Base-by-base conservation (phyloP, 2,329 filamentous ascomycete species). In the Aspergillus melleus region DNA sequence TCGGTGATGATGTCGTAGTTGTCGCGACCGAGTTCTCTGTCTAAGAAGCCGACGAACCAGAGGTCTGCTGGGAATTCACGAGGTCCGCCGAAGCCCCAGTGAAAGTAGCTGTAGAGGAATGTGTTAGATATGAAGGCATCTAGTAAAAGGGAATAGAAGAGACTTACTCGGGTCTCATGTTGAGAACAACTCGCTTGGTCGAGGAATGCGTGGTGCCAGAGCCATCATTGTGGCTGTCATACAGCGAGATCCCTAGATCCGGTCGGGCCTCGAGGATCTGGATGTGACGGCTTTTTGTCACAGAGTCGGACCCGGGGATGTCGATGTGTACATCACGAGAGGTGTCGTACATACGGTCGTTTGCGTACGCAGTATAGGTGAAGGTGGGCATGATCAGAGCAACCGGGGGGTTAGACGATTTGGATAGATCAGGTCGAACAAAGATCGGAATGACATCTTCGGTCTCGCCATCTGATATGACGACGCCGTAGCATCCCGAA, bases 361-460 rank as follows among this genome's bases (percentile, higher is more conserved):
- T 77, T 16, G 75, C 75, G 58, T 77, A 77, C 0, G 75, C 75
- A 3, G 74, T 68, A 46, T 76, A 77, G 1, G 74, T 77, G 58
- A 77, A 74, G 1, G 75, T 77, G 9, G 72, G 68, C 22, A 77
- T 57, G 32, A 77, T 64, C 8, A 76, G 60, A 2, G 66, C 70
- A n/a, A 72, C 70, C 26, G 64, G 65, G 26, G 59, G 55, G 57
- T 32, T 47, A 4, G 56, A 58, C 9, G 39, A 59, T 12, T 57
- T 49, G 19, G 44, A 47, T 10, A 47, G 20, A 49, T 65, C 66
- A 1, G 71, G 72, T 30, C 71, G 61, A 6, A 76, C 72, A 56
- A 75, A 76, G 58, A 77, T 76, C 11, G 71, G 66, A 29, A 76
- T 69, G 16, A 63, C 62, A 51, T 77, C 74, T 22, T 54, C 47